Conservation (phyloP, 345 rosid species). For the Ceriops decandra region DNA sequence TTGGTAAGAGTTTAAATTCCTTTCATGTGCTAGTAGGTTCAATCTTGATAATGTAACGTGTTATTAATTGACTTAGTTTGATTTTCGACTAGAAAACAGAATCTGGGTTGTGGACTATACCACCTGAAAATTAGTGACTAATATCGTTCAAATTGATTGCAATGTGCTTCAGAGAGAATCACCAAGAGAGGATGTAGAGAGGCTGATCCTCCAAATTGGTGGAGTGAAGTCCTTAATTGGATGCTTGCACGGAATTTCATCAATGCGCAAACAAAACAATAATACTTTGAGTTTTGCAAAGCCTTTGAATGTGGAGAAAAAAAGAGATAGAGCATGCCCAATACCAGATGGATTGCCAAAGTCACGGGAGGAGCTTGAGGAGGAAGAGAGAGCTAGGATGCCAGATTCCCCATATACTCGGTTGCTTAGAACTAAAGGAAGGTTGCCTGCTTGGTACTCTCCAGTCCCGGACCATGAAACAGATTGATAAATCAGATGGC, state of each 20-base stretch:
- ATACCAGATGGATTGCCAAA: constrained; percentile 83
- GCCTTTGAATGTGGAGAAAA: constrained; percentile 21
- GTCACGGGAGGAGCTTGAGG: constrained; percentile 61
- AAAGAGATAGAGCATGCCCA: constrained; percentile 33
- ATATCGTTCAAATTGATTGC: neutral
- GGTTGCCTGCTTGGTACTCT: constrained; percentile 72
- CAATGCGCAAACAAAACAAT: constrained; percentile 36
- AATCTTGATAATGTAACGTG: too few relatives aligned
- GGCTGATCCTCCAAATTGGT: constrained; percentile 53
- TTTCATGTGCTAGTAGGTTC: too few relatives aligned
- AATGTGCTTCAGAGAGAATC: constrained; percentile 39
- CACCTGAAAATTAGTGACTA: neutral
- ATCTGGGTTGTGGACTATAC: too few relatives aligned
- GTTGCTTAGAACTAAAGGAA: constrained; percentile 66
- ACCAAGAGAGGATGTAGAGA: constrained; percentile 63
- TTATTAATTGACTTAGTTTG: too few relatives aligned
- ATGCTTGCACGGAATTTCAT: constrained; percentile 55
- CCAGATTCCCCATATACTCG: constrained; percentile 71
- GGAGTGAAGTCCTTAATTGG: constrained; percentile 67
- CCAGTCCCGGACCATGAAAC: constrained; percentile 71
- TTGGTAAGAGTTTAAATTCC: too few relatives aligned
- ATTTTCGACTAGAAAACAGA: too few relatives aligned
- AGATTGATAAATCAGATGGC: constrained; percentile 32
- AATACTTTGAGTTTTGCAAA: constrained; percentile 19
- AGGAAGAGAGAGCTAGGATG: constrained; percentile 74